Evolutionary conservation across 805 yeast species (phyloP).

Genomic region (Teunomyces barrocoloradensis): DNA sequence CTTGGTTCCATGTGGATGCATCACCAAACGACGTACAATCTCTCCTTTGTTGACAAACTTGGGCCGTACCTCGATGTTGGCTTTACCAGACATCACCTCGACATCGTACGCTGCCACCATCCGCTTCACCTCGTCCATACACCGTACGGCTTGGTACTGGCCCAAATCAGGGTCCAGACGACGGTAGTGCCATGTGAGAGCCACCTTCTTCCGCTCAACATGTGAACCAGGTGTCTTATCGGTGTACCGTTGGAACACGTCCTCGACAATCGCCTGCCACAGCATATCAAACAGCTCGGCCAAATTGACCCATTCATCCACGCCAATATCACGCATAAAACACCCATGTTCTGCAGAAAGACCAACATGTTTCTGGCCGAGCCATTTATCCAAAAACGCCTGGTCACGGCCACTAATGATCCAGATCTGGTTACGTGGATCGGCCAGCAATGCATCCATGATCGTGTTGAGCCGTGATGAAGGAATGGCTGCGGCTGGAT

Average conservation of each 20-base stretch:
- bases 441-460: slow-evolving; percentile 59
- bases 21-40: slow-evolving; percentile 77
- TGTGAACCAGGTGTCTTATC: slow-evolving; percentile 88
- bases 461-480: slow-evolving; percentile 65
- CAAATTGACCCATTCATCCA: slow-evolving; percentile 74
- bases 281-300: slow-evolving; percentile 84
- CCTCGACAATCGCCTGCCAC: slow-evolving; percentile 85
- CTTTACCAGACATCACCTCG: slow-evolving; percentile 96
- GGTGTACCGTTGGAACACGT: slow-evolving; percentile 70
- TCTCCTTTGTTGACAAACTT: slow-evolving; percentile 94
- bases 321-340: slow-evolving; percentile 74
- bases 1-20: slow-evolving; percentile 53
- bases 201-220: slow-evolving; percentile 86
- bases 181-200: slow-evolving; percentile 97
- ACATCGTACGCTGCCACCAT: slow-evolving; percentile 73
- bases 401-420: slow-evolving; percentile 95
- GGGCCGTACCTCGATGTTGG: slow-evolving; percentile 97
- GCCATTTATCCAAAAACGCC: slow-evolving; percentile 81
- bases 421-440: slow-evolving; percentile 88
- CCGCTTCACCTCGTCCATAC: slow-evolving; percentile 60
- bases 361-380: slow-evolving; percentile 73
- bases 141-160: slow-evolving; percentile 73
- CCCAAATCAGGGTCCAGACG: slow-evolving; percentile 94
- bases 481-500: slow-evolving; percentile 98
- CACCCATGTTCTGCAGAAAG: slow-evolving; percentile 98